Base-by-base conservation (phyloP, 1,139 yeast genomes). In the Sugiyamaella paludigena region DNA sequence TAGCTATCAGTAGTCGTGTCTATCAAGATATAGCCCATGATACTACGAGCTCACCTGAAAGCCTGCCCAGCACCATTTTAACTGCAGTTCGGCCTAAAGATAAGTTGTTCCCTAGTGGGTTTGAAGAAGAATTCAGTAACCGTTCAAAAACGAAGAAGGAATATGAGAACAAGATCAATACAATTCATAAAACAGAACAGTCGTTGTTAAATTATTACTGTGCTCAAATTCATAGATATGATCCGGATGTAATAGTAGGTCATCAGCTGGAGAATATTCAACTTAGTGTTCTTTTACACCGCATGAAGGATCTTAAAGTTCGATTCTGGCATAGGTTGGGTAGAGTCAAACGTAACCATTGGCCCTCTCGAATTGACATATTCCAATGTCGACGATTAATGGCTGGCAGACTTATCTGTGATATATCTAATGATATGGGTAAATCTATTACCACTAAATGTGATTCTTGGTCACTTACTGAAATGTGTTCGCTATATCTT, bases 391-490 rank as follows among this genome's bases (percentile, higher is more conserved):
- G 87, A 47, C 89, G 87, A 49, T 77, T 88, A 19, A 79, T 85
- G 62, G 81, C 89, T 37, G 99, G 99, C 32, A 77, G 99, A 58
- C 76, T 94, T 52, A 66, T 91, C 49, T 87, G 97, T 75, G 98
- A 94, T 69, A 80, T 94, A 63, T 89, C 94, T 46, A 92, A 92
- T 66, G 96, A 89, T 62, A 80, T 91, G 81, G 99, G 98, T 45
- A 94, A 87, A 64, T 91, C 97, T 0, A 74, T 92, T 55, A 89
- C 97, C 2, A 75, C 83, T 9, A 88, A 89, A 62, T 94, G 98
- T 71, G 95, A 88, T 65, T 86, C 94, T n/a, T 94, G 97, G 97
- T 95, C 88, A 52, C 74, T 94, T 51, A 76, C 85, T 9, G 99
- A 94, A 69, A 92, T 94, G 97, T 84, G 83, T 60, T 83, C 81